A percentile compares a stretch with the other conserved stretches of the same genome.
Evolutionary conservation across 257 asterid genomes (phyloP).

Genomic region (Solanum etuberosum): DNA sequence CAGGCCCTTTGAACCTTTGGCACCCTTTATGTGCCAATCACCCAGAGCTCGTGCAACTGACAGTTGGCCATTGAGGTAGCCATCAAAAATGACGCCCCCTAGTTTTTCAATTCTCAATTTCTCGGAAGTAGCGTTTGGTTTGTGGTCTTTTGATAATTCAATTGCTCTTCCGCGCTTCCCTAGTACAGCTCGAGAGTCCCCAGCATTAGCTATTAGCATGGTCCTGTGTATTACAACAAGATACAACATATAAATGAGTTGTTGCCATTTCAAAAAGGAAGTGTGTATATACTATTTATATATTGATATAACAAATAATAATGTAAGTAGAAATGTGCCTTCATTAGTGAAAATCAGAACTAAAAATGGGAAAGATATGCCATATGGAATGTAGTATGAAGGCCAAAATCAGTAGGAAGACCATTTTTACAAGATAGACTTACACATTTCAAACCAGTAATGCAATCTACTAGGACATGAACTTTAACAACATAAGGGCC

Average conservation of each 20-base stretch:
- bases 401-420: neutral
- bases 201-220: slow-evolving; percentile 69
- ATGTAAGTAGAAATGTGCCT: neutral
- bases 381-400: neutral
- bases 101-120: slow-evolving; percentile 59
- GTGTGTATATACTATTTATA: neutral
- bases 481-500: neutral
- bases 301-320: neutral
- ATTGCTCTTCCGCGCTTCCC: slow-evolving; percentile 79
- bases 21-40: slow-evolving; percentile 90
- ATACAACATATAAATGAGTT: neutral
- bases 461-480: neutral
- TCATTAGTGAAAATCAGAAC: neutral
- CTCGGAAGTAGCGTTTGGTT: slow-evolving; percentile 68
- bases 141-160: slow-evolving; percentile 75
- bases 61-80: slow-evolving; percentile 83
- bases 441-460: neutral
- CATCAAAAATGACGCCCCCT: slow-evolving; percentile 72
- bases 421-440: neutral
- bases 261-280: neutral
- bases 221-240: slow-evolving; percentile 27
- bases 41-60: slow-evolving; percentile 87
- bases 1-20: slow-evolving; percentile 53
- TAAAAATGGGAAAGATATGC: neutral
- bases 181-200: slow-evolving; percentile 83